These are phyloP conservation scores for Mycena metata DNA, from an alignment of 768 basidiomycete species.

Conservation along the genomic window DNA sequence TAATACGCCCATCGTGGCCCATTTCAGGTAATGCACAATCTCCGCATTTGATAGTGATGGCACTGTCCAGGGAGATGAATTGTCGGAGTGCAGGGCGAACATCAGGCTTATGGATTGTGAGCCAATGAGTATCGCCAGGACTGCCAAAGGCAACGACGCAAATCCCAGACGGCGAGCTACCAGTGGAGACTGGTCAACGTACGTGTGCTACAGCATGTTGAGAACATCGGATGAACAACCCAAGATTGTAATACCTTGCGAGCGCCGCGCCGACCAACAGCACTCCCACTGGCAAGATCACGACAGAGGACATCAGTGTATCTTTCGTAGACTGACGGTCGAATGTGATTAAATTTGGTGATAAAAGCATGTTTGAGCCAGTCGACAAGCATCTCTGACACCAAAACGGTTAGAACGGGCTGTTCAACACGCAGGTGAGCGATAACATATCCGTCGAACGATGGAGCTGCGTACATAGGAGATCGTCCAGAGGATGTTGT, in stretches of 20 bases:
- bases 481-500: slow-evolving; percentile 87
- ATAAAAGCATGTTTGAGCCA: slow-evolving; percentile 99
- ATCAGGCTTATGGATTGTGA: slow-evolving; percentile 77
- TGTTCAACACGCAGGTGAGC: slow-evolving; percentile 46
- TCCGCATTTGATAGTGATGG: slow-evolving; percentile 62
- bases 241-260: slow-evolving; percentile 68
- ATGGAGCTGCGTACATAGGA: slow-evolving; percentile 76
- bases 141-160: slow-evolving; percentile 91
- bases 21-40: slow-evolving; percentile 69
- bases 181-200: slow-evolving; percentile 95
- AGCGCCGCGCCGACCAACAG: slow-evolving; percentile 73
- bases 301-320: slow-evolving; percentile 96
- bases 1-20: slow-evolving; percentile 72
- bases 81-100: slow-evolving; percentile 62
- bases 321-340: slow-evolving; percentile 93
- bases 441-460: neutral
- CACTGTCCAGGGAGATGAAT: slow-evolving; percentile 60
- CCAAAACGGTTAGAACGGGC: slow-evolving; percentile 93
- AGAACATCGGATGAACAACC: slow-evolving; percentile 1
- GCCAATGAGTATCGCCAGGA: slow-evolving; percentile 82
- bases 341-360: slow-evolving; percentile 98
- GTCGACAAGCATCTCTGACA: slow-evolving; percentile 95
- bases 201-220: slow-evolving; percentile 72
- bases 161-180: slow-evolving; percentile 96
- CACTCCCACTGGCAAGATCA: slow-evolving; percentile 87